These are phyloP conservation scores for Cutaneotrichosporon cavernicola DNA, from an alignment of 1,284 basidiomycete species.

Conservation along the genomic window DNA sequence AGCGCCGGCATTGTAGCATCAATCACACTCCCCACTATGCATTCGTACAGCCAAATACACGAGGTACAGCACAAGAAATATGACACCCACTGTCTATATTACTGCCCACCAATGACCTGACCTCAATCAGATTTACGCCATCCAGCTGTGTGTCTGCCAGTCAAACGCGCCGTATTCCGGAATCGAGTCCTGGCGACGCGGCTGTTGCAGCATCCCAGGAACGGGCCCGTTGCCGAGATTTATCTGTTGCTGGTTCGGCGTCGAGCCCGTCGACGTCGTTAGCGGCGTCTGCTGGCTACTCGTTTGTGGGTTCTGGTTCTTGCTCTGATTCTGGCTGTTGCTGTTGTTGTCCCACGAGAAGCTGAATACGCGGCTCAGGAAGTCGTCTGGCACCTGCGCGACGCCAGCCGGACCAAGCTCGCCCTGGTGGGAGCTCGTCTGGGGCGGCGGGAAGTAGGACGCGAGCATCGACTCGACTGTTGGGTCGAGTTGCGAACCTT, in stretches of 20 bases:
- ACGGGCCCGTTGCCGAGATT: background rate
- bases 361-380: slow-evolving; percentile 47
- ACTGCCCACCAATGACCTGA: background rate
- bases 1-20: background rate
- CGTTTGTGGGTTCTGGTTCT: slow-evolving; percentile 11
- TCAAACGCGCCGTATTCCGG: slow-evolving; percentile 29
- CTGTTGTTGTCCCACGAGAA: slow-evolving; percentile 45
- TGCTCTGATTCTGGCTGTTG: slow-evolving; percentile 11
- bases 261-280: slow-evolving; percentile 8
- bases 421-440: slow-evolving; percentile 6
- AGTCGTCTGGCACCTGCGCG: slow-evolving; percentile 45
- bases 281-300: slow-evolving; percentile 7
- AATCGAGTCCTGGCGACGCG: slow-evolving; percentile 26
- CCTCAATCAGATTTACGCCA: slow-evolving; percentile 26
- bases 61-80: slow-evolving; percentile 5
- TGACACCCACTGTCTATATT: background rate
- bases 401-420: slow-evolving; percentile 22
- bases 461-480: slow-evolving; percentile 45
- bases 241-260: background rate
- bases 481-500: slow-evolving; percentile 39
- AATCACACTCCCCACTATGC: slow-evolving; percentile 9
- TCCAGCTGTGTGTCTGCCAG: slow-evolving; percentile 35
- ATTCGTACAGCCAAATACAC: slow-evolving; percentile 4
- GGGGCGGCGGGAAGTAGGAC: slow-evolving; percentile 39
- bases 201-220: slow-evolving; percentile 6